Evolutionary conservation across 805 yeast genomes (phyloP).

Genomic region (Candida oleophila): DNA sequence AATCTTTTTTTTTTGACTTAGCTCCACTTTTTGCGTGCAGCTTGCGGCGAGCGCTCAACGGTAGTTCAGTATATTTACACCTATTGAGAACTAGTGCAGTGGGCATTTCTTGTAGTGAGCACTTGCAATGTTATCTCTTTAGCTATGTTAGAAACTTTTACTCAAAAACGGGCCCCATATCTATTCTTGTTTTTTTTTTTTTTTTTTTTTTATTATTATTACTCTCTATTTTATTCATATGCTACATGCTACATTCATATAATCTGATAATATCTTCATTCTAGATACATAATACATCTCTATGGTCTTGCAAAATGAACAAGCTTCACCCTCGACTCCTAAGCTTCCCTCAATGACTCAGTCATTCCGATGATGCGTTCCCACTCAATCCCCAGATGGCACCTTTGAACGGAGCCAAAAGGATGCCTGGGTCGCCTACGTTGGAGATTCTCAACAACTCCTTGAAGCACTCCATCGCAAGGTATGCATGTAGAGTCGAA

Average conservation of each 20-base stretch:
- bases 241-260: neutral
- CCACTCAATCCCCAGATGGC: conserved; percentile 50
- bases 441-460: conserved; percentile 42
- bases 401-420: conserved; percentile 37
- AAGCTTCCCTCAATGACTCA: conserved; percentile 2
- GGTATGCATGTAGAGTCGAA: conserved; percentile 59
- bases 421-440: neutral
- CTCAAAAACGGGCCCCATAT: too few species aligned
- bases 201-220: too few species aligned
- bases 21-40: neutral
- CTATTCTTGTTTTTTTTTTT: too few species aligned
- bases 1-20: neutral
- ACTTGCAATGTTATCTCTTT: too few species aligned
- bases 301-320: conserved; percentile 32
- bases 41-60: too few species aligned
- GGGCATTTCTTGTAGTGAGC: too few species aligned
- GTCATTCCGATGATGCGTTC: conserved; percentile 15
- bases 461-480: conserved; percentile 64
- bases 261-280: neutral
- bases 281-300: neutral
- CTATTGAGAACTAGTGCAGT: too few species aligned
- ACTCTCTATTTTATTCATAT: neutral
- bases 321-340: conserved; percentile 18
- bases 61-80: too few species aligned
- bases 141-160: too few species aligned